phyloP scores from a whole-genome alignment of 2,329 filamentous ascomycete species.

The Cladosporium sp. region DNA sequence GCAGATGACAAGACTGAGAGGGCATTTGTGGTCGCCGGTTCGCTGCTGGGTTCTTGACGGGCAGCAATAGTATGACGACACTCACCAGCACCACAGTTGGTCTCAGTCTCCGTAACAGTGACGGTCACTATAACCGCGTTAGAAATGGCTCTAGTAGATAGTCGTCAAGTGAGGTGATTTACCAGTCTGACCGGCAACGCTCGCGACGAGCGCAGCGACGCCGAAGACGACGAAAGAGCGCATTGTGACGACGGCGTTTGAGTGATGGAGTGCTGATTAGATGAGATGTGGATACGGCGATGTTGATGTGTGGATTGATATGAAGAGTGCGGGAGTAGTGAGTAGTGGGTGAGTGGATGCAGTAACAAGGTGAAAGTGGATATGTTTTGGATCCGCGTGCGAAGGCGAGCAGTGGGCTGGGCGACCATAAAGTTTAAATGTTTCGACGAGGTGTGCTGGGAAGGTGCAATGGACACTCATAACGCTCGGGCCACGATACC shows the following conservation, averaged over 20 bases:
- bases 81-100: conserved; percentile 13
- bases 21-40: conserved; percentile 10
- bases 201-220: conserved; percentile 8
- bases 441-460: conserved; percentile 4
- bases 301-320: background rate
- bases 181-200: conserved; percentile 12
- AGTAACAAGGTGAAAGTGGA: background rate
- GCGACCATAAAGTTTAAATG: conserved; percentile 11
- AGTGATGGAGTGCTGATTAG: conserved; percentile 1
- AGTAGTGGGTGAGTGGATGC: background rate
- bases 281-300: background rate
- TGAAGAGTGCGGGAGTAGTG: background rate
- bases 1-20: conserved; percentile 9
- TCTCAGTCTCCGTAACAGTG: conserved; percentile 11
- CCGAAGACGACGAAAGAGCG: conserved; percentile 9
- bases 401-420: conserved; percentile 4
- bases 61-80: conserved; percentile 10
- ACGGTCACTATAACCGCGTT: conserved; percentile 8
- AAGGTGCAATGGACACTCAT: background rate
- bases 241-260: conserved; percentile 7
- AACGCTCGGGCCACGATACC: background rate
- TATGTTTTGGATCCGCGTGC: conserved; percentile 12
- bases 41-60: conserved; percentile 8
- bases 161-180: background rate
- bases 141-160: background rate